Evolutionary conservation across 2,329 filamentous ascomycete genomes (phyloP).

Genomic region (Ophiostoma australiae): DNA sequence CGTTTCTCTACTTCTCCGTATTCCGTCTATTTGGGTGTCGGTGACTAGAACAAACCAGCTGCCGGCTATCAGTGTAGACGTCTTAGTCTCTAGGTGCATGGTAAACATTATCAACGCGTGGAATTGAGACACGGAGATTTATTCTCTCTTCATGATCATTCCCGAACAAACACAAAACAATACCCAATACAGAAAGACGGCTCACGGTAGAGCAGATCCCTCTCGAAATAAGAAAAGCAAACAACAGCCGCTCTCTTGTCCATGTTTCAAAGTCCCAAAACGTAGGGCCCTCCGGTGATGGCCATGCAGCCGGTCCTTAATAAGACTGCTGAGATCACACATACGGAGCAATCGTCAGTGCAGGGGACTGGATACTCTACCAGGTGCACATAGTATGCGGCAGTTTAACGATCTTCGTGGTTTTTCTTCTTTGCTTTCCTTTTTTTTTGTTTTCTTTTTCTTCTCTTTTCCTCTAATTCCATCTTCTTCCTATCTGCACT

Average conservation of each 20-base stretch:
- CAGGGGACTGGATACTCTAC: background rate
- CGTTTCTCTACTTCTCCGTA: constrained; percentile 12
- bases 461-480: background rate
- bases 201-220: background rate
- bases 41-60: background rate
- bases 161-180: background rate
- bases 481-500: background rate
- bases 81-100: background rate
- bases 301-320: constrained; percentile 4
- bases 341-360: too few relatives aligned
- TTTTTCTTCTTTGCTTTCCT: background rate
- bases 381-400: background rate
- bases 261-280: constrained; percentile 2
- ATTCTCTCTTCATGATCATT: background rate
- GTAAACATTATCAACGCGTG: too few relatives aligned
- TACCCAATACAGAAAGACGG: background rate
- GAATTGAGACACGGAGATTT: background rate
- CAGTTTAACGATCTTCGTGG: background rate
- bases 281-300: background rate
- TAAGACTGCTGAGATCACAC: background rate
- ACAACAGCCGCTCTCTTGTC: background rate
- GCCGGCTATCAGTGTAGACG: background rate
- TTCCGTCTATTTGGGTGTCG: background rate
- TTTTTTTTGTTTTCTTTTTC: background rate
- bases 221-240: background rate